phyloP scores from a whole-genome alignment of 495 filamentous ascomycete species.

The Symbiotaphrina buchneri region DNA sequence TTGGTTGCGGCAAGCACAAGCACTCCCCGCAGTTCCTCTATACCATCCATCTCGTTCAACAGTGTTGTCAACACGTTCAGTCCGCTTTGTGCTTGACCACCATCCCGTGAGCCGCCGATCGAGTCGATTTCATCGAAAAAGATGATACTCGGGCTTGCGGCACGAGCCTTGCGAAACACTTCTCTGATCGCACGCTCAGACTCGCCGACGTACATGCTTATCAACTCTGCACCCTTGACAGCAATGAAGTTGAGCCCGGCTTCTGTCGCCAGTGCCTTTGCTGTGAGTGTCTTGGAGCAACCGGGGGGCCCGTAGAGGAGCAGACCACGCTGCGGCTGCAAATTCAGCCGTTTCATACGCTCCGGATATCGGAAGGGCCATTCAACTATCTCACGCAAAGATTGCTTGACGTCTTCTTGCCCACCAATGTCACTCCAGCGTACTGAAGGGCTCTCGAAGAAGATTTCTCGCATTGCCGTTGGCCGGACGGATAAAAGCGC shows the following conservation, averaged over 20 bases:
- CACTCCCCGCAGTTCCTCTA: constrained; percentile 64
- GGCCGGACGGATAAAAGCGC: constrained; percentile 41
- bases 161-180: constrained; percentile 69
- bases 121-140: constrained; percentile 98
- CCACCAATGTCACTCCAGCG: constrained; percentile 83
- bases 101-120: constrained; percentile 52
- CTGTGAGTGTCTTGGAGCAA: constrained; percentile 87
- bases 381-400: constrained; percentile 38
- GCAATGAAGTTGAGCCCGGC: constrained; percentile 85
- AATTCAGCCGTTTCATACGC: constrained; percentile 30
- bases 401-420: constrained; percentile 54
- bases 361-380: constrained; percentile 39
- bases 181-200: constrained; percentile 76
- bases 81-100: constrained; percentile 13
- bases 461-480: constrained; percentile 76
- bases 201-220: constrained; percentile 96
- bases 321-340: constrained; percentile 57
- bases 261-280: constrained; percentile 82
- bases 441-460: constrained; percentile 69
- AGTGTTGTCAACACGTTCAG: constrained; percentile 81
- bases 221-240: constrained; percentile 86
- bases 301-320: constrained; percentile 88
- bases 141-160: constrained; percentile 77
- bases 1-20: constrained; percentile 91
- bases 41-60: constrained; percentile 92